Conservation (phyloP, 208 protist species). For the Trypanosomatidae sp. region DNA sequence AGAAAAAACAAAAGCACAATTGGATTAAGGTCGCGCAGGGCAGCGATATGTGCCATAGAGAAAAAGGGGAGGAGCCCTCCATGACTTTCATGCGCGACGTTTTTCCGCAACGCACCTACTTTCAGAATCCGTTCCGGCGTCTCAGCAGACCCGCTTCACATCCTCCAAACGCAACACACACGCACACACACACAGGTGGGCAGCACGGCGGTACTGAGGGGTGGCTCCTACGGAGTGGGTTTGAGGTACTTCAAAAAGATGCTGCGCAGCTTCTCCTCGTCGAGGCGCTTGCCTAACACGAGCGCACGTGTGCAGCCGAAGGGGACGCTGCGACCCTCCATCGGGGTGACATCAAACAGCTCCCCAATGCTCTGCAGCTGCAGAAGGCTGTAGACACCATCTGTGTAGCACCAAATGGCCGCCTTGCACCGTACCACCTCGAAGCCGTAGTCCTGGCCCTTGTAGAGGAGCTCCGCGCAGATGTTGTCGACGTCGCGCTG, state of each 20-base stretch:
- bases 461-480: conserved; percentile 77
- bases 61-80: no score
- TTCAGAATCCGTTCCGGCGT: no score
- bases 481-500: conserved; percentile 62
- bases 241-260: conserved; percentile 72
- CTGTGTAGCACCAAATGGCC: conserved; percentile 68
- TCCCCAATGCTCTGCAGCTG: conserved; percentile 88
- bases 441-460: conserved; percentile 53
- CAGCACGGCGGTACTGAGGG: no score
- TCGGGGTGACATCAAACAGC: conserved; percentile 80
- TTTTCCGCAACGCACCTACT: no score
- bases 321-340: conserved; percentile 75
- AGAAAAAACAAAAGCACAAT: no score
- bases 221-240: conserved; percentile 32
- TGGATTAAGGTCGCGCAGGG: no score
- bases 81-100: no score
- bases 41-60: no score
- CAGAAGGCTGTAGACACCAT: conserved; percentile 48
- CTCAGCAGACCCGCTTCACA: no score
- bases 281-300: conserved; percentile 66
- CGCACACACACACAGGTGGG: no score
- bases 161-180: no score
- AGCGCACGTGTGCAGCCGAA: conserved; percentile 68
- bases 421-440: conserved; percentile 91
- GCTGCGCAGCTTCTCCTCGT: conserved; percentile 51